Evolutionary conservation across 2,329 filamentous ascomycete genomes (phyloP).

Genomic region (Monilinia aucupariae): DNA sequence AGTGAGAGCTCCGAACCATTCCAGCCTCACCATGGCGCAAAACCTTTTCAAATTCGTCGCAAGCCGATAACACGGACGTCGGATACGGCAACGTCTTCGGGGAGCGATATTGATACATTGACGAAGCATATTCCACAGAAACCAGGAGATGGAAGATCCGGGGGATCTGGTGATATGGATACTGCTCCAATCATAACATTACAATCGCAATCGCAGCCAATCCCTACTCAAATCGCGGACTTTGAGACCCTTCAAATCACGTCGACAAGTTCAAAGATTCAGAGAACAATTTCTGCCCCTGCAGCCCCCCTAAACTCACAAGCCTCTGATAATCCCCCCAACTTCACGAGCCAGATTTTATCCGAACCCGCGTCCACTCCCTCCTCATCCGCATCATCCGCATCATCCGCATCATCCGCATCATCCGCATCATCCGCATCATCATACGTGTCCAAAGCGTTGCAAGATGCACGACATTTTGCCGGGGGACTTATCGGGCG

Average conservation of each 20-base stretch:
- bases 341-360: background rate
- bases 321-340: background rate
- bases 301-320: background rate
- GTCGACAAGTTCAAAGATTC: background rate
- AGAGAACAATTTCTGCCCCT: background rate
- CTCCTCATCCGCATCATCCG: slow-evolving; percentile 16
- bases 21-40: background rate
- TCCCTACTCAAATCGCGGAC: no score
- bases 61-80: background rate
- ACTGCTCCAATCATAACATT: background rate
- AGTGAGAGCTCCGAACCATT: background rate
- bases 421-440: no score
- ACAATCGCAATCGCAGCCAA: background rate
- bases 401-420: no score
- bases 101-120: background rate
- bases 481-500: slow-evolving; percentile 59
- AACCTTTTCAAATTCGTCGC: slow-evolving; percentile 4
- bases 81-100: background rate
- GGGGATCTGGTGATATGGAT: background rate
- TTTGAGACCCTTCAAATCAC: background rate
- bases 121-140: background rate
- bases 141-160: background rate
- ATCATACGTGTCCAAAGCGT: slow-evolving; percentile 26
- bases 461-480: slow-evolving; percentile 56
- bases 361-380: slow-evolving; percentile 2